Evolutionary conservation across 352 stramenopile species (phyloP).

Genomic region (Pythium angustatum): DNA sequence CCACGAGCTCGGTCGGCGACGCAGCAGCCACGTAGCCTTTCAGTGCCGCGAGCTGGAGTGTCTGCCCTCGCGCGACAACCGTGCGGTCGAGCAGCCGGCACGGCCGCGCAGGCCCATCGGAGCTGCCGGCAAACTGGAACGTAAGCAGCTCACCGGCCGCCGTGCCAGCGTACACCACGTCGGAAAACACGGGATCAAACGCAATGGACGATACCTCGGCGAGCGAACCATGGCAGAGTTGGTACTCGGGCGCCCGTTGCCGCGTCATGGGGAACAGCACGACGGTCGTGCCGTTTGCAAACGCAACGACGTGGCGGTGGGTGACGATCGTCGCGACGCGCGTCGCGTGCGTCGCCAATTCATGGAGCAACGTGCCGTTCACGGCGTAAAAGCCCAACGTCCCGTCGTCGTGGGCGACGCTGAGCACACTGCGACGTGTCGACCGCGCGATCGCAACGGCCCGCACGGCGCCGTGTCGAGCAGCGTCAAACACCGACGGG

Average conservation of each 20-base stretch:
- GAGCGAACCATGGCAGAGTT: conserved; percentile 43
- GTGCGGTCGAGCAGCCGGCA: conserved; percentile 23
- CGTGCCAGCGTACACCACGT: conserved; percentile 56
- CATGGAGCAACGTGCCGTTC: conserved; percentile 52
- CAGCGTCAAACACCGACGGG: not conserved
- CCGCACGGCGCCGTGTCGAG: not conserved
- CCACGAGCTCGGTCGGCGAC: not conserved
- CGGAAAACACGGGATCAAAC: conserved; percentile 40
- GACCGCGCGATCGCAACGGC: conserved; percentile 25
- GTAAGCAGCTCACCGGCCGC: conserved; percentile 45
- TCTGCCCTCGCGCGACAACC: conserved; percentile 5
- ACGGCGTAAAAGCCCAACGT: conserved; percentile 34
- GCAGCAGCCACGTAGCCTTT: conserved; percentile 13
- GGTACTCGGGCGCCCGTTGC: conserved; percentile 29
- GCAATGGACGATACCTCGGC: conserved; percentile 41
- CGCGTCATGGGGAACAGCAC: conserved; percentile 39
- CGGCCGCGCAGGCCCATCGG: conserved; percentile 15
- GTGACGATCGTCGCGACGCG: conserved; percentile 33
- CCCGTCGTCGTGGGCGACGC: conserved; percentile 8
- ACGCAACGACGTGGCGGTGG: conserved; percentile 42
- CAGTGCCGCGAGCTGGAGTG: conserved; percentile 12
- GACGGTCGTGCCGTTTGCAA: conserved; percentile 36
- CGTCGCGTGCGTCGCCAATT: conserved; percentile 30
- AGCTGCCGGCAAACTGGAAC: conserved; percentile 24
- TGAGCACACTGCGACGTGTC: conserved; percentile 29